Conservation (phyloP, 1,284 basidiomycete genomes). For the Cryptococcus jaspeensis region DNA sequence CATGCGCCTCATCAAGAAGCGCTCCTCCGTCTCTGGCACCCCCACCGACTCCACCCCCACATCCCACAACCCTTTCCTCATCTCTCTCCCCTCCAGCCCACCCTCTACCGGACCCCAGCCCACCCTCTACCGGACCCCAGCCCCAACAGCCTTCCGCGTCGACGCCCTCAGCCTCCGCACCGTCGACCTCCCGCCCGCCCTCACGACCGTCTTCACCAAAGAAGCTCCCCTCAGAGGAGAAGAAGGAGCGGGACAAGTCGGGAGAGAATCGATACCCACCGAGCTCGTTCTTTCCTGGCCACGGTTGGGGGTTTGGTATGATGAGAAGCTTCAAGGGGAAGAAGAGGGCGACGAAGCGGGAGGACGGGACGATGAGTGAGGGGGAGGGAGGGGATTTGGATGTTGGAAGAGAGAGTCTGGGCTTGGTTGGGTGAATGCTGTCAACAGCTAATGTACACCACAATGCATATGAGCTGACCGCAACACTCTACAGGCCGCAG, state of each 20-base stretch:
- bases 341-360: background rate
- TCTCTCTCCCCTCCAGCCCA: no score
- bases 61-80: background rate
- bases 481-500: no score
- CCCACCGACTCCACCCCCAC: background rate
- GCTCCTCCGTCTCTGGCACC: background rate
- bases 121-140: no score
- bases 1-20: background rate
- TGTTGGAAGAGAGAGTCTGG: no score
- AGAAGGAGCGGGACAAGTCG: background rate
- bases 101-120: no score
- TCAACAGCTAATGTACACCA: no score
- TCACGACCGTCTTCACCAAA: no score
- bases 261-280: slow-evolving; percentile 1
- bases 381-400: background rate
- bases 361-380: background rate
- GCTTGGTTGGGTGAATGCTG: background rate
- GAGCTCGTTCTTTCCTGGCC: background rate
- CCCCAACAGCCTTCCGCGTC: no score
- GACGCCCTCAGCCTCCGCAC: no score
- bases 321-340: slow-evolving; percentile 16
- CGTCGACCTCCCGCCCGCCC: no score
- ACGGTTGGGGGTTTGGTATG: slow-evolving; percentile 15
- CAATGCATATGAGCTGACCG: no score
- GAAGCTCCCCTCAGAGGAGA: no score